phyloP scores from a whole-genome alignment of 2,329 filamentous ascomycete genomes.

The Juglanconis juglandina region DNA sequence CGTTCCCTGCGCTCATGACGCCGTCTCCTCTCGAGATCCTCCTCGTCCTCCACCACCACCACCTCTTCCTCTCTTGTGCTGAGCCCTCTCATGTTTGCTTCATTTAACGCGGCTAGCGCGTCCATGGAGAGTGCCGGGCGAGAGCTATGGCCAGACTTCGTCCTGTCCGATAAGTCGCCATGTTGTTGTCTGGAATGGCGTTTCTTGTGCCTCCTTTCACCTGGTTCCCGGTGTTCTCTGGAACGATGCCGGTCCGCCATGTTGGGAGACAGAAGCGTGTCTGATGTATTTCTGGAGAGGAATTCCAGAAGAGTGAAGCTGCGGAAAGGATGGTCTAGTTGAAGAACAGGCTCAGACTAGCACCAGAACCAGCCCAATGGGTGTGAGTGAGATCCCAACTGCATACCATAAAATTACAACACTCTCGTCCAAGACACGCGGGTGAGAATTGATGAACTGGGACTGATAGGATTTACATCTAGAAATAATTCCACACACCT shows the following conservation, averaged over 20 bases:
- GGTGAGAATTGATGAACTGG: background rate
- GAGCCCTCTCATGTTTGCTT: constrained; percentile 15
- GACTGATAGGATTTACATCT: background rate
- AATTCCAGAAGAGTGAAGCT: background rate
- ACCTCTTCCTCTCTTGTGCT: background rate
- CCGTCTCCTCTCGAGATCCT: constrained; percentile 14
- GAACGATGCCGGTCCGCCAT: constrained; percentile 10
- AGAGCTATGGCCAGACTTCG: constrained; percentile 16
- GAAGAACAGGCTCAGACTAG: background rate
- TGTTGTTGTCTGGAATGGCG: constrained; percentile 19
- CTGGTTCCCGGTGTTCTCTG: constrained; percentile 19
- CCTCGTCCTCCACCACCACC: background rate
- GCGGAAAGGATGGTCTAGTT: background rate
- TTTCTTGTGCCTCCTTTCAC: constrained; percentile 20
- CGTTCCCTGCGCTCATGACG: constrained; percentile 17
- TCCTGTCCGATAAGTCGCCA: constrained; percentile 16
- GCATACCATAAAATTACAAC: background rate
- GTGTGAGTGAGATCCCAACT: background rate
- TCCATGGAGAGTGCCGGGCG: constrained; percentile 24
- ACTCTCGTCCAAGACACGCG: background rate
- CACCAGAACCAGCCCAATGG: background rate
- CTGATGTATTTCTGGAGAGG: background rate
- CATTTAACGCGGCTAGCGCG: constrained; percentile 25
- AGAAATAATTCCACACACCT: background rate
- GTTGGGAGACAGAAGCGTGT: background rate